Base-by-base conservation (phyloP, 495 filamentous ascomycete genomes). In the Letharia lupina region DNA sequence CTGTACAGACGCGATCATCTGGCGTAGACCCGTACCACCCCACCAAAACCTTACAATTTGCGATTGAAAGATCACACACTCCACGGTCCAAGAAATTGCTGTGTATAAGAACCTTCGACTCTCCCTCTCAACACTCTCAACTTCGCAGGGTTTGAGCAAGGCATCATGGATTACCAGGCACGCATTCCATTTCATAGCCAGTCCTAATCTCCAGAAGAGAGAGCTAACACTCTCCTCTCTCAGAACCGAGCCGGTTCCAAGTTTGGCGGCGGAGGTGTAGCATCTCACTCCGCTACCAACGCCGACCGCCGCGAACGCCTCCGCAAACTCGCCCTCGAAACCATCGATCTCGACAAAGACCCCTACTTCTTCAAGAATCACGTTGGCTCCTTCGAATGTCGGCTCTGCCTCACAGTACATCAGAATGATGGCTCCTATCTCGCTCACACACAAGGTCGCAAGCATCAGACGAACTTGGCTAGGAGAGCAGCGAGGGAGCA, bases 331-430 rank as follows among this genome's bases (percentile, higher is more conserved):
- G 94, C 94, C 16, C 89, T 99, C 69, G 94, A 99, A 79, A 91
- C 90, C 28, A 99, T 99, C 82, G 95, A 99, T 77, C 87, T 99
- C 57, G 95, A 98, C 75, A 98, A 98, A 79, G 94, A 99, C 80
- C 94, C 94, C 0, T 99, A 98, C 83, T 96, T 99, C 84, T 98
- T 99, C 89, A 96, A 96, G 75, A 99, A 99, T 80, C 94, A 99
- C 73, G 91, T 98, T 69, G 94, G 94, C 68, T 93, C 88, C 76
- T 99, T 97, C 79, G 94, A 99, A 75, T 99, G 94, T 75, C 91
- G 95, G 20, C 88, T 99, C 50, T 99, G 94, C 71, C 81, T 99
- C 41, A 99, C 94, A 4, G 95, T 98, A n/a, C 94, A 99, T 82
- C 94, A 99, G 72, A 99, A 99, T 77, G 94, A 99, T 80, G 94